These are phyloP conservation scores for Boletus speciosus DNA, from an alignment of 768 basidiomycete genomes.

Conservation along the genomic window DNA sequence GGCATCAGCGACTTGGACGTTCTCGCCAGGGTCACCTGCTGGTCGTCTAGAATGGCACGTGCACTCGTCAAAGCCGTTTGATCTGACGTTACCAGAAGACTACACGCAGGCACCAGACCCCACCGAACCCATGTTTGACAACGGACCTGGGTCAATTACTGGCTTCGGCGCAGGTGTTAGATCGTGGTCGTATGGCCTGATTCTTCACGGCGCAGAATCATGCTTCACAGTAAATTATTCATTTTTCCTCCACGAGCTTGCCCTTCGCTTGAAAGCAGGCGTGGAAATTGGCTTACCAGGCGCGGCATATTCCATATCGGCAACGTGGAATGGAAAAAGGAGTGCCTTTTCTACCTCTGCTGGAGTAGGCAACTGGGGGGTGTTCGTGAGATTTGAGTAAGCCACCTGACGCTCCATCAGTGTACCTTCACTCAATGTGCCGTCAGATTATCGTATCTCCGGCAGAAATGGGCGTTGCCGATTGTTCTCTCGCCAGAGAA, in stretches of 20 bases:
- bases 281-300: slow-evolving; percentile 50
- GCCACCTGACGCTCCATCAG: slow-evolving; percentile 8
- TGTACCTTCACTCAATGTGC: slow-evolving; percentile 13
- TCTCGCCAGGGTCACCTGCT: slow-evolving; percentile 19
- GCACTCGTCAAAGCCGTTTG: slow-evolving; percentile 41
- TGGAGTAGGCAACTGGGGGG: slow-evolving; percentile 43
- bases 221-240: slow-evolving; percentile 50
- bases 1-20: slow-evolving; percentile 39
- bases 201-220: slow-evolving; percentile 46
- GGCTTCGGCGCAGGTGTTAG: slow-evolving; percentile 47
- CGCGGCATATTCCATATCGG: slow-evolving; percentile 39
- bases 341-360: slow-evolving; percentile 44
- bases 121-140: slow-evolving; percentile 20
- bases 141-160: slow-evolving; percentile 44
- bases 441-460: slow-evolving; percentile 50
- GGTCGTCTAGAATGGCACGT: slow-evolving; percentile 40
- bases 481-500: slow-evolving; percentile 52
- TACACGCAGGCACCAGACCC: slow-evolving; percentile 20
- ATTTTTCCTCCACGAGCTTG: slow-evolving; percentile 52
- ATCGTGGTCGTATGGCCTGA: slow-evolving; percentile 48
- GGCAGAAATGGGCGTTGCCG: slow-evolving; percentile 56
- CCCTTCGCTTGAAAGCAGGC: slow-evolving; percentile 47
- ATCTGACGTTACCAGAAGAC: slow-evolving; percentile 28
- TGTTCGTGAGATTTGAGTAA: slow-evolving; percentile 57
- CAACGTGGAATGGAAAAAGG: slow-evolving; percentile 48